phyloP scores from a whole-genome alignment of 768 basidiomycete genomes.

The Psilocybe sp. region DNA sequence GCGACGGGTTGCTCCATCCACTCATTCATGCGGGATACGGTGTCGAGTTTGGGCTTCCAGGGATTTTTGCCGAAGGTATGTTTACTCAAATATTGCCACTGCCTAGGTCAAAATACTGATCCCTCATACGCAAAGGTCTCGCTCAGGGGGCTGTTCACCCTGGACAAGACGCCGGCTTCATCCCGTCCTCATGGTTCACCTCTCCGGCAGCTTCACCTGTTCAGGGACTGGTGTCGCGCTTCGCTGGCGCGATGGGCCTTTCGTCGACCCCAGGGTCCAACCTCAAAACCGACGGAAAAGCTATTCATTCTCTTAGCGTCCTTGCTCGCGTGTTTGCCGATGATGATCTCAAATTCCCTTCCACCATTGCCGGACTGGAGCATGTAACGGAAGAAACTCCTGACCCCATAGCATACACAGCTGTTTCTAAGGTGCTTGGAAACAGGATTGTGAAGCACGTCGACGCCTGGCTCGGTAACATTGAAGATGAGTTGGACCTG shows the following conservation, averaged over 20 bases:
- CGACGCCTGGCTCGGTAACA: constrained; percentile 17
- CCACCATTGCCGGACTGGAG: constrained; percentile 2
- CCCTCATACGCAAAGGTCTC: too few relatives aligned
- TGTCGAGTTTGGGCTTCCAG: constrained; percentile 47
- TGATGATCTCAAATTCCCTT: constrained; percentile 1
- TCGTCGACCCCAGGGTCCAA: not conserved
- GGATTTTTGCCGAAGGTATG: constrained; percentile 17
- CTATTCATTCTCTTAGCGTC: constrained; percentile 16
- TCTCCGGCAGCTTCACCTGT: not conserved
- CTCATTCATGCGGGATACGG: constrained; percentile 57
- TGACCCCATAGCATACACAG: not conserved
- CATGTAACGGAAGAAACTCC: not conserved
- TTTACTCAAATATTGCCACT: too few relatives aligned
- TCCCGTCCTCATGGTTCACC: constrained; percentile 8
- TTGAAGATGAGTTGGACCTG: constrained; percentile 25
- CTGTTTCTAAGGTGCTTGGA: constrained; percentile 22
- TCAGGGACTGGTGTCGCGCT: constrained; percentile 8
- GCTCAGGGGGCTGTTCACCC: constrained; percentile 15
- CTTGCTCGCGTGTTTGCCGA: constrained; percentile 15
- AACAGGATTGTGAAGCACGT: constrained; percentile 28
- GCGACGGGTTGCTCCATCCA: constrained; percentile 56
- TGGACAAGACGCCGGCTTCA: not conserved
- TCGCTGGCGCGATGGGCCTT: constrained; percentile 8
- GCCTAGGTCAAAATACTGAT: too few relatives aligned
- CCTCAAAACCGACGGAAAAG: constrained; percentile 2